Base-by-base conservation (phyloP, 805 yeast genomes). In the Wickerhamomyces mucosus region DNA sequence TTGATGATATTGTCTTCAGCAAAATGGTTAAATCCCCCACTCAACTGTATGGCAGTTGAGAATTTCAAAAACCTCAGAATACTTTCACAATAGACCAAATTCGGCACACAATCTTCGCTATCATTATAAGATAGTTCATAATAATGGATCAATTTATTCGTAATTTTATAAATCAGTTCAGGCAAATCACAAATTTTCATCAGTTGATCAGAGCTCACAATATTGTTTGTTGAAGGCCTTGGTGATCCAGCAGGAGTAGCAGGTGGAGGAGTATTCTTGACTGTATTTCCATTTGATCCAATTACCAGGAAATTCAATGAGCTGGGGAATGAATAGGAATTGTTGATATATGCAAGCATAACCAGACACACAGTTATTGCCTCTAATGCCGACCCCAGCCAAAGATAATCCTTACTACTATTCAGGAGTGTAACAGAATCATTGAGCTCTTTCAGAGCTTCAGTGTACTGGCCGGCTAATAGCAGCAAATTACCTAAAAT, bases 311-410 rank as follows among this genome's bases (percentile, higher is more conserved):
- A n/a, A n/a, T n/a, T n/a, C n/a, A n/a, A n/a, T n/a, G n/a, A n/a
- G n/a, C n/a, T n/a, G 46, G 63, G 33, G 42, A 45, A 25, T 46
- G 65, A 73, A 36, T 66, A 68, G 0, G 76, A 68, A 3, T 65
- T 58, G 18, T 68, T 74, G 12, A 78, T 51, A 43, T 63, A 75
- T 10, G 78, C 65, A 29, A 83, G 59, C 33, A 86, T 53, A 5
- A 79, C 52, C 25, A 79, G 52, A 37, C 82, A 71, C 1, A 83
- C 73, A 0, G 79, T 80, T 9, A 86, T 58, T 0, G 88, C 84
- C 43, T 86, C 96, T n/a, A 89, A 51, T 0, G 95, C 75, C 18
- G 89, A 78, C 0, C 79, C 97, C 11, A 84, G 63, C 97, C 97
- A 92, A 7, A 92, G 58, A 45, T 71, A 69, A 51, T 92, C 98